A percentile compares a stretch with the other conserved stretches of the same genome.
These are phyloP conservation scores for Kluyveromyces marxianus DNA, from an alignment of 1,139 yeast species.

Conservation along the genomic window DNA sequence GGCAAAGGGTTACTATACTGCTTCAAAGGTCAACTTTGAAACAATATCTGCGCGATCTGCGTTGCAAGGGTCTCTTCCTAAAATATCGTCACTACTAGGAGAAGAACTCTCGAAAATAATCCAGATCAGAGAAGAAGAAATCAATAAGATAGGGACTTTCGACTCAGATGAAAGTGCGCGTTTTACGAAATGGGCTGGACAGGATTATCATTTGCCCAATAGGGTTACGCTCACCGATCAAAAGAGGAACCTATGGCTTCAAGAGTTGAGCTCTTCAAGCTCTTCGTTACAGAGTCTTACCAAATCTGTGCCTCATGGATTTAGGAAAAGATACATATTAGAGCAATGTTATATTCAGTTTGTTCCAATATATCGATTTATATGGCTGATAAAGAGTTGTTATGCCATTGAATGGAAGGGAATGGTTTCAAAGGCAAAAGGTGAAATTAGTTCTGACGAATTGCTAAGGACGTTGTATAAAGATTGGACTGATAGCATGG, in stretches of 20 bases:
- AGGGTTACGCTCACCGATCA: slow-evolving; percentile 84
- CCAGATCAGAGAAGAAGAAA: slow-evolving; percentile 55
- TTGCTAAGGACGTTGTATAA: slow-evolving; percentile 61
- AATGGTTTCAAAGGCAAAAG: slow-evolving; percentile 46
- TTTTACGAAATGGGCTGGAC: slow-evolving; percentile 24
- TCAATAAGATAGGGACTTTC: slow-evolving; percentile 67
- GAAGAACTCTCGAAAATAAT: slow-evolving; percentile 60
- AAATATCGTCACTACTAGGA: slow-evolving; percentile 52
- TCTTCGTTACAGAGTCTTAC: slow-evolving; percentile 63
- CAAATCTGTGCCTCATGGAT: slow-evolving; percentile 86
- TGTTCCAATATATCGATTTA: slow-evolving; percentile 70
- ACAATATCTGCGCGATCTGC: slow-evolving; percentile 47
- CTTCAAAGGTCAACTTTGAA: slow-evolving; percentile 52
- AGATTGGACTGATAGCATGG: slow-evolving; percentile 66
- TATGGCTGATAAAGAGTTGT: slow-evolving; percentile 87
- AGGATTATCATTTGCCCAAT: slow-evolving; percentile 26
- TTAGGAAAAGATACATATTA: slow-evolving; percentile 60
- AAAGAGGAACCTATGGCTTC: slow-evolving; percentile 77
- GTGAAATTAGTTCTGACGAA: slow-evolving; percentile 15
- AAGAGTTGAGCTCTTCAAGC: slow-evolving; percentile 61
- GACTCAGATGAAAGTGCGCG: slow-evolving; percentile 10
- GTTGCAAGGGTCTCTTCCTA: slow-evolving; percentile 37
- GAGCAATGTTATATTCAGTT: slow-evolving; percentile 61
- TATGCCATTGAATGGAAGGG: slow-evolving; percentile 74
- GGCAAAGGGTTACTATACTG: slow-evolving; percentile 52